Evolutionary conservation across 345 rosid species (phyloP).

Genomic region (Gossypium bickii): DNA sequence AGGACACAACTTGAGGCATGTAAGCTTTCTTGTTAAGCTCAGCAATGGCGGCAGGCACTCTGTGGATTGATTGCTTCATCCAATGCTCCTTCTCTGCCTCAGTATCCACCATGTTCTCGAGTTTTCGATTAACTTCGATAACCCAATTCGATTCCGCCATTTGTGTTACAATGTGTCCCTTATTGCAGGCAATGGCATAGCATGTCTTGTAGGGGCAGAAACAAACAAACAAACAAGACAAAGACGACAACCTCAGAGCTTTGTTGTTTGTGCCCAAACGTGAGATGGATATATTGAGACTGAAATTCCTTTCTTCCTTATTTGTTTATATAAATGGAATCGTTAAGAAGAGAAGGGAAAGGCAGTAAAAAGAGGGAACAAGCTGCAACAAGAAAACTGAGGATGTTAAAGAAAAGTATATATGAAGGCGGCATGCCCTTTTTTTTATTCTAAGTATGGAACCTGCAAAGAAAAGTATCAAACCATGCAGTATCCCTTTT

Average conservation of each 20-base stretch:
- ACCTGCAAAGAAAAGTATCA: neutral
- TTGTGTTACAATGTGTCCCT: neutral
- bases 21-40: constrained; percentile 34
- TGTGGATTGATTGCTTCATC: constrained; percentile 39
- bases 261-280: neutral
- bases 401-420: neutral
- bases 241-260: neutral
- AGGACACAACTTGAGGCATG: constrained; percentile 36
- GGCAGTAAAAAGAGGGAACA: too few species aligned
- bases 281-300: neutral
- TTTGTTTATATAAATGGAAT: too few species aligned
- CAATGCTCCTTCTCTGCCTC: constrained; percentile 18
- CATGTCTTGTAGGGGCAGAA: neutral
- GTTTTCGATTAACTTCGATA: constrained; percentile 14
- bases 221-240: neutral
- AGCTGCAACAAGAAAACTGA: neutral
- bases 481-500: neutral
- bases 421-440: neutral
- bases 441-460: too few species aligned
- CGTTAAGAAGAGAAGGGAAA: too few species aligned
- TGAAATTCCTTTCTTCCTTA: too few species aligned
- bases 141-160: constrained; percentile 18
- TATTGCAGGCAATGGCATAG: neutral
- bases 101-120: constrained; percentile 14
- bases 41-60: constrained; percentile 27